Base-by-base conservation (phyloP, 2,329 filamentous ascomycete genomes). In the Macrophomina phaseolina region DNA sequence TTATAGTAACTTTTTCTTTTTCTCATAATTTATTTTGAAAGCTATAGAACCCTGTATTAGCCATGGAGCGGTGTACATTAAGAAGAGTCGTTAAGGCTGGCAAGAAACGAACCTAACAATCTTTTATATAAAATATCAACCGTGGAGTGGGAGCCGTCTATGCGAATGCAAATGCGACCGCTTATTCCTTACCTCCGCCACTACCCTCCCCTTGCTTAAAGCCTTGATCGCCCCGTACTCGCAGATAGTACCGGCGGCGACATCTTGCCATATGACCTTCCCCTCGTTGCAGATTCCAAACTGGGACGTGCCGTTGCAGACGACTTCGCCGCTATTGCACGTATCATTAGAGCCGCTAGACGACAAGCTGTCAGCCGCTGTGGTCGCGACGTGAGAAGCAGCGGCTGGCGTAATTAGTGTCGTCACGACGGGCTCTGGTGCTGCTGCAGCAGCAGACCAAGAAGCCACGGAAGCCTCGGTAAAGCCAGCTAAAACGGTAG, bases 211-310 rank as follows among this genome's bases (percentile, higher is more conserved):
- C 16, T 34, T 48, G 28, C 48, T 48, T 8, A 7, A 28, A 9
- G 42, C 58, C 32, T 61, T 67, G 67, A 83, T 81, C 63, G 71
- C 69, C 16, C 81, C 81, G 68, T 81, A 76, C 62, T 68, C 67
- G 73, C 82, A 84, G 0, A 74, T 74, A 1, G 81, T 84, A 18
- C 81, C 82, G 6, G 78, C 70, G 4, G 82, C 80, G 11, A 83
- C 60, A 7, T 28, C 5, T 67, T 75, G 73, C 68, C 70, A 77
- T 5, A 73, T 70, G 5, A 81, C 76, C 4, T 71, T 68, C 64
- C 81, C 81, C 63, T 78, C 73, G 70, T 81, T 78, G 75, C 80
- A 81, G 60, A 83, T 71, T 38, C 80, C 81, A 58, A 81, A 83
- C 64, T 80, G 72, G 5, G 63, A 71, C 6, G 74, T 46, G 46